Percentiles rank a stretch among this genome's conserved stretches.
phyloP scores from a whole-genome alignment of 257 asterid species.

The Solanum piurae region DNA sequence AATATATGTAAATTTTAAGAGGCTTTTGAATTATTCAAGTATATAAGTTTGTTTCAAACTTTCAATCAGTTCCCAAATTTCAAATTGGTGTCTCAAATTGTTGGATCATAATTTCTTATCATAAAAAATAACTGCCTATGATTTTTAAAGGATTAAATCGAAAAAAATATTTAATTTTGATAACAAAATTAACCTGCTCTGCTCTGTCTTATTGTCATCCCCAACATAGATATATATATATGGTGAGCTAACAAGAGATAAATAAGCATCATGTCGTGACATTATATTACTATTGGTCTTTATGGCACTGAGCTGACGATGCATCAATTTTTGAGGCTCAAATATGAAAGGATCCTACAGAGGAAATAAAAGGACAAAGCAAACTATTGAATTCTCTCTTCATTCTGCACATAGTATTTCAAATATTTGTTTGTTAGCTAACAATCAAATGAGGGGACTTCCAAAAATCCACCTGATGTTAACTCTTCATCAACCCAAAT shows the following conservation, averaged over 20 bases:
- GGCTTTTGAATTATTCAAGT: background rate
- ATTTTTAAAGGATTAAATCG: background rate
- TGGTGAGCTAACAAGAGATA: background rate
- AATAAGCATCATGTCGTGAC: background rate
- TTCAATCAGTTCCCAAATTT: background rate
- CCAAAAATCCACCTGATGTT: background rate
- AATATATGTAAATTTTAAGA: background rate
- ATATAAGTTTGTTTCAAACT: background rate
- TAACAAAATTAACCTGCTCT: background rate
- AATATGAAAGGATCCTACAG: background rate
- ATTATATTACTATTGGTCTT: background rate
- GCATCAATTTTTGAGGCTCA: background rate
- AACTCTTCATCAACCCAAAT: background rate
- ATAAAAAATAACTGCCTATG: background rate
- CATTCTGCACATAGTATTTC: background rate
- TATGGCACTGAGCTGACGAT: background rate
- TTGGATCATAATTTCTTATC: background rate
- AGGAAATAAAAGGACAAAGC: background rate
- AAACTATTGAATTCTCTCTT: background rate
- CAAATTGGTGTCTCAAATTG: background rate
- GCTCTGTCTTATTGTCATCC: background rate
- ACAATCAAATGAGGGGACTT: background rate
- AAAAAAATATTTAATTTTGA: no score
- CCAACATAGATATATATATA: background rate
- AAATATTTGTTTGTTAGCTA: background rate